These are phyloP conservation scores for Salix purpurea DNA, from an alignment of 345 rosid genomes.

Conservation along the genomic window DNA sequence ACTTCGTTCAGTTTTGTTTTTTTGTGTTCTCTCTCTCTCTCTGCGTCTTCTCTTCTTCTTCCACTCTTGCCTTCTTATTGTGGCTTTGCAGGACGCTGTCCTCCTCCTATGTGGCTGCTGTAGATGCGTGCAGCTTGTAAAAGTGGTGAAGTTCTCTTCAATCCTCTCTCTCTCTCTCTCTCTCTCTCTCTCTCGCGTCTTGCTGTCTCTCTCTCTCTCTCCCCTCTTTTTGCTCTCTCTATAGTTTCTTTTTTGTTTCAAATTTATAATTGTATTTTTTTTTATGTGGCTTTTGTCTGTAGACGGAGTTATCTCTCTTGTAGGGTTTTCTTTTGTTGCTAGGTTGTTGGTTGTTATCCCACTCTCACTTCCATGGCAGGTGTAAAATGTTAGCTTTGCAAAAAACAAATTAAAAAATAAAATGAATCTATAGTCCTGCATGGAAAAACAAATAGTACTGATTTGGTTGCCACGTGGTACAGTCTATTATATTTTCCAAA, in stretches of 20 bases:
- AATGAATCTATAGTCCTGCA: no score
- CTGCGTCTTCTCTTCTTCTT: not conserved
- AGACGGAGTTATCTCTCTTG: conserved; percentile 7
- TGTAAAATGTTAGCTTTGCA: not conserved
- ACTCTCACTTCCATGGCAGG: not conserved
- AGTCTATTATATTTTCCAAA: no score
- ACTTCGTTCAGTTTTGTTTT: conserved; percentile 8
- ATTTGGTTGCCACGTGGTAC: no score
- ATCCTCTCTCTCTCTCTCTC: not conserved
- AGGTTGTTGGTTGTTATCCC: not conserved
- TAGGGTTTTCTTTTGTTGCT: not conserved
- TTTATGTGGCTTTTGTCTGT: conserved; percentile 15
- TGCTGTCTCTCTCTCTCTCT: not conserved
- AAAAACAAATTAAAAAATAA: no score
- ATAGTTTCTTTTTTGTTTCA: not conserved
- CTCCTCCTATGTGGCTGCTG: conserved; percentile 35
- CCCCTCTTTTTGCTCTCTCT: not conserved
- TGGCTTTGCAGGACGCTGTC: conserved; percentile 24
- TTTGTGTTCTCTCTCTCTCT: not conserved
- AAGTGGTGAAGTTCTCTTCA: conserved; percentile 40
- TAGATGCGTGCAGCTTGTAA: conserved; percentile 73
- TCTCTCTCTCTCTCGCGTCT: conserved; percentile 1
- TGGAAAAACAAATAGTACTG: no score
- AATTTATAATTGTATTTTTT: not conserved
- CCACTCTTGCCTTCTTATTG: not conserved